Base-by-base conservation (phyloP, 192 early-diverging fungal species). In the Backusella morwellensis region DNA sequence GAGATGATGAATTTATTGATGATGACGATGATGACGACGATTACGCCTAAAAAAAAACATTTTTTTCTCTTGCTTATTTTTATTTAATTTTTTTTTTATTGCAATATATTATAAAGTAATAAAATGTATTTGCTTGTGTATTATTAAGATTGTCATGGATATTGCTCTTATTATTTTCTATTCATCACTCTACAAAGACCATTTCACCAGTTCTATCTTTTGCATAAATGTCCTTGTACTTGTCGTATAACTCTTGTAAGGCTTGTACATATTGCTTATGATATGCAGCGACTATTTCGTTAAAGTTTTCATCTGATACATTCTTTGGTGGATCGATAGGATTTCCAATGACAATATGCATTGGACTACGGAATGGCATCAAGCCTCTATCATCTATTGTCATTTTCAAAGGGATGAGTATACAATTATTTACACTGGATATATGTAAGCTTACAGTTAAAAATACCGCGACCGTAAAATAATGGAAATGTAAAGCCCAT, bases 391-490 rank as follows among this genome's bases (percentile, higher is more conserved):
- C 52, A n/a, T 54, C 52, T 54, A 21, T 54, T 52, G 14, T 15
- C 12, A 14, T 42, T 42, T 44, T 44, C 5, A 59, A 29, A 63
- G 26, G 29, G 2, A 26, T 50, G 47, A 50, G 47, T n/a, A 50
- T 44, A 44, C 4, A 50, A 54, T 66, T 42, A 26, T 8, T 38
- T 23, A 63, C 42, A 44, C 32, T 19, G 42, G 11, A 29, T 1
- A 29, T 63, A 29, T 29, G 1, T 88, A 54, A 80, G 84, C 83
- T 89, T 86, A 90, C 94, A 96, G 73, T 93, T 93, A 81, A 97
- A 96, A 23, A 96, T 78, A 52, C 96, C 95, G 6, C 95, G 90
- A 9, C 96, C 96, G 66, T 93, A 88, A 75, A 95, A 94, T 2
- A 97, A 75, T 41, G 93, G 87, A 32, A 93, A 80, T 1, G 94